A percentile compares a stretch with the other conserved stretches of the same genome.
phyloP scores from a whole-genome alignment of 305 asterid genomes.

The Salvia sclarea region DNA sequence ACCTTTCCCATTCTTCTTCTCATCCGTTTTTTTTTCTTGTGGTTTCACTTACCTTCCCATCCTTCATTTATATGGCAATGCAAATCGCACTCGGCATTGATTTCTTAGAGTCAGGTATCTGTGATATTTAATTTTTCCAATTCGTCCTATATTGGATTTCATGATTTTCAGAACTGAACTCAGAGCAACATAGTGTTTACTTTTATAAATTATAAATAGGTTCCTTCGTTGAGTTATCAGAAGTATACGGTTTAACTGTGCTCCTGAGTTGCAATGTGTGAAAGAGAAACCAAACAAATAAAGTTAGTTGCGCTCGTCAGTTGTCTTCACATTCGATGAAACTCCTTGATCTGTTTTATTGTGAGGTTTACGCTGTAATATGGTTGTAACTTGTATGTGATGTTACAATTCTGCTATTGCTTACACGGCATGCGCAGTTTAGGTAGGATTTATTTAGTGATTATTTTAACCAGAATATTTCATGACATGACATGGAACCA shows the following conservation, averaged over 20 bases:
- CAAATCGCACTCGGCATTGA: constrained; percentile 20
- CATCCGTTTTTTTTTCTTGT: constrained; percentile 10
- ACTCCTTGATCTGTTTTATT: constrained; percentile 27
- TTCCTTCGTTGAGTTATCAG: constrained; percentile 22
- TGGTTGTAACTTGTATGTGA: constrained; percentile 6
- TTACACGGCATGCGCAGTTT: neutral
- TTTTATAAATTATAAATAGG: neutral
- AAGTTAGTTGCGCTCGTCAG: constrained; percentile 3
- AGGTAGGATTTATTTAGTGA: constrained; percentile 8
- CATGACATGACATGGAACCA: neutral
- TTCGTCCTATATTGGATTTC: constrained; percentile 16
- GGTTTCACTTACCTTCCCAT: constrained; percentile 28
- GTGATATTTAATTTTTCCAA: constrained; percentile 17
- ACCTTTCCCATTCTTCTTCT: constrained; percentile 23
- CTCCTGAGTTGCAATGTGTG: constrained; percentile 9
- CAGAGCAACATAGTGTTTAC: neutral
- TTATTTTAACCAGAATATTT: constrained; percentile 14
- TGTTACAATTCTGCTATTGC: constrained; percentile 10
- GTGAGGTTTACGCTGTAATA: constrained; percentile 17
- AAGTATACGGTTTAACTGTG: constrained; percentile 7
- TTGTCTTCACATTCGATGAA: constrained; percentile 29
- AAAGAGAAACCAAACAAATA: neutral
- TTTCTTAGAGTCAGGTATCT: constrained; percentile 31
- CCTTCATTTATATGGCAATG: constrained; percentile 35
- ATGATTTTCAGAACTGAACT: constrained; percentile 17